Evolutionary conservation across 75 land plant species (phyloP).

Genomic region (Cunninghamia lanceolata): DNA sequence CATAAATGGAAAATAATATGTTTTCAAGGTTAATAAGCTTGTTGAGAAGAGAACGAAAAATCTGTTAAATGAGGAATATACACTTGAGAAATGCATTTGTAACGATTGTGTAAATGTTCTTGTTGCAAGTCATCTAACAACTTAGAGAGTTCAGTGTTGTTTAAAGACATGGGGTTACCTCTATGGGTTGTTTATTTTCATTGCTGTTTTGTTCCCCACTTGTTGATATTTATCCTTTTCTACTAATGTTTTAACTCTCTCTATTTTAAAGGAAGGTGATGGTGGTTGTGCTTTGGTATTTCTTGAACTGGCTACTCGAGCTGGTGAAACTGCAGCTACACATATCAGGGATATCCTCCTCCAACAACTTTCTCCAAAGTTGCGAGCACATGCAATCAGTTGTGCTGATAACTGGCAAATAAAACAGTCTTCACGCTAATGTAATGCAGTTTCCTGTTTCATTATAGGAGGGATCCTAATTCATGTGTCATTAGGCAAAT

Average conservation of each 20-base stretch:
- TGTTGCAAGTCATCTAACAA: not conserved
- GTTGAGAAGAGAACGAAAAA: not conserved
- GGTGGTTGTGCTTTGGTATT: conserved; percentile 65
- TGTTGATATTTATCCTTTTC: not conserved
- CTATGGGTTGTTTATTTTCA: not conserved
- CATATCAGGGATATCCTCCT: conserved; percentile 65
- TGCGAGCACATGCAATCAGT: conserved; percentile 43
- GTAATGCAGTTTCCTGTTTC: not conserved
- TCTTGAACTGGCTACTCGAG: conserved; percentile 82
- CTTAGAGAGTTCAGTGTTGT: not conserved
- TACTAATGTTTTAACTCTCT: not conserved
- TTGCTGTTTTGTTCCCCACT: not conserved
- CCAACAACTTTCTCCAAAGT: conserved; percentile 48
- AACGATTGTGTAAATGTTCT: not conserved
- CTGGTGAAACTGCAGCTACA: conserved; percentile 76
- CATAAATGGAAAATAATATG: not conserved
- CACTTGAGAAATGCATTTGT: not conserved
- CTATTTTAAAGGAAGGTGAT: conserved; percentile 61
- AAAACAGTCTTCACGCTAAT: conserved; percentile 19
- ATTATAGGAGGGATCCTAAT: not conserved
- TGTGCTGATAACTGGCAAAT: conserved; percentile 66
- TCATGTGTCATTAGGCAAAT: not conserved
- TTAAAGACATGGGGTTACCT: not conserved
- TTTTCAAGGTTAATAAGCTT: not conserved
- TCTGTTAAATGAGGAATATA: not conserved